Conservation (phyloP, 768 basidiomycete species). For the Pseudohyphozyma bogoriensis region DNA sequence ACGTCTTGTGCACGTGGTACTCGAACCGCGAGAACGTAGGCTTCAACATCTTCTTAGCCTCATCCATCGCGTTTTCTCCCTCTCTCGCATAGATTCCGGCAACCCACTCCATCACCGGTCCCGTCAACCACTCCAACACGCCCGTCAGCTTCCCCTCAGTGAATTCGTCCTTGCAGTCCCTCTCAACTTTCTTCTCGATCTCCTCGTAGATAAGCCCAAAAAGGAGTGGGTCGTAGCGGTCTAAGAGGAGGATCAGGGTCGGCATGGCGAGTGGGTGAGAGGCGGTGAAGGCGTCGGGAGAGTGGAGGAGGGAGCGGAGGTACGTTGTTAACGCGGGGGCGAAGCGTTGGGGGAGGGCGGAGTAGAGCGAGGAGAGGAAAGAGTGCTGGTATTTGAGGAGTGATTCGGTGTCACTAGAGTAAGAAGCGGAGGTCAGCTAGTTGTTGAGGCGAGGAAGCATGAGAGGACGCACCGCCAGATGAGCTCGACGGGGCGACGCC, state of each 20-base stretch:
- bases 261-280: constrained; percentile 43
- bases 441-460: neutral
- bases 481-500: constrained; percentile 9
- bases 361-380: constrained; percentile 22
- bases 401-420: neutral
- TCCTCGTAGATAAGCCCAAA: constrained; percentile 74
- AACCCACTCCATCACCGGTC: constrained; percentile 45
- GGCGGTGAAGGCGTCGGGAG: constrained; percentile 24
- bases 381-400: constrained; percentile 9
- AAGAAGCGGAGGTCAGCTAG: neutral
- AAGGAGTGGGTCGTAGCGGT: constrained; percentile 73
- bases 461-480: constrained; percentile 11
- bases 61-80: constrained; percentile 38
- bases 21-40: constrained; percentile 72
- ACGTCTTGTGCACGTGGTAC: constrained; percentile 71
- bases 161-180: constrained; percentile 55
- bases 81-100: constrained; percentile 21
- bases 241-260: constrained; percentile 53
- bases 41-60: constrained; percentile 42
- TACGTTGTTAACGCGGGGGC: constrained; percentile 7
- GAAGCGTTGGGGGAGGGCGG: constrained; percentile 19
- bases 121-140: constrained; percentile 58
- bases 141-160: constrained; percentile 55
- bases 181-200: constrained; percentile 63
- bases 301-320: constrained; percentile 10